Base-by-base conservation (phyloP, 139 green algal species). In the Spirogloea muscicola region DNA sequence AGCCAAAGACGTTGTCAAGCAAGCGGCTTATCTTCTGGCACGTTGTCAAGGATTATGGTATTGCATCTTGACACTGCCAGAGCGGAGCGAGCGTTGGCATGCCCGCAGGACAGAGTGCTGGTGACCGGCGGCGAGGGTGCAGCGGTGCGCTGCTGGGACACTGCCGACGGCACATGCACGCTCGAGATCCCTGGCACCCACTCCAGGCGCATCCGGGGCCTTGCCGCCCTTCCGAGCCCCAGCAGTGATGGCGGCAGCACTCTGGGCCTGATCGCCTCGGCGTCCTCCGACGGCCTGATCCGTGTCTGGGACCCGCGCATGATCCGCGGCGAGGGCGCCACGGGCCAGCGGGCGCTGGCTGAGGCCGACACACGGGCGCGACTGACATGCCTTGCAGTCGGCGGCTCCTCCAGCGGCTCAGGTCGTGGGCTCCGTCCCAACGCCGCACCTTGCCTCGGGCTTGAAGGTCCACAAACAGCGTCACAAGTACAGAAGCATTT, bases 331-430 rank as follows among this genome's bases (percentile, higher is more conserved):
- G n/a, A n/a, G n/a, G n/a, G n/a, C n/a, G n/a, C n/a, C n/a, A n/a
- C n/a, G n/a, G n/a, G 42, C 31, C 18, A 1, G 42, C 29, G 34
- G 44, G 5, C 1, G 1, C 49, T 43, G 65, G 10, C 3, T 25
- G 48, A 74, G 25, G 65, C 37, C 44, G n/a, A 43, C 0, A 74
- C 65, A 21, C 64, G 65, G 0, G 65, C 65, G 0, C 44, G 65
- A n/a, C 33, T 74, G 27, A 74, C 65, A 1, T 74, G 65, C 36
- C 48, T 74, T 7, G 65, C 44, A 25, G 13, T 74, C 65, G 59
- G 59, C 7, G 59, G 59, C 21, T 18, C 39, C n/a, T n/a, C n/a
- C n/a, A n/a, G n/a, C n/a, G n/a, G n/a, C n/a, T n/a, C n/a, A n/a
- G n/a, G n/a, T n/a, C n/a, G n/a, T n/a, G n/a, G n/a, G n/a, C n/a